Conservation (phyloP, 148 eudicot species). For the Rhododendron griersonianum region DNA sequence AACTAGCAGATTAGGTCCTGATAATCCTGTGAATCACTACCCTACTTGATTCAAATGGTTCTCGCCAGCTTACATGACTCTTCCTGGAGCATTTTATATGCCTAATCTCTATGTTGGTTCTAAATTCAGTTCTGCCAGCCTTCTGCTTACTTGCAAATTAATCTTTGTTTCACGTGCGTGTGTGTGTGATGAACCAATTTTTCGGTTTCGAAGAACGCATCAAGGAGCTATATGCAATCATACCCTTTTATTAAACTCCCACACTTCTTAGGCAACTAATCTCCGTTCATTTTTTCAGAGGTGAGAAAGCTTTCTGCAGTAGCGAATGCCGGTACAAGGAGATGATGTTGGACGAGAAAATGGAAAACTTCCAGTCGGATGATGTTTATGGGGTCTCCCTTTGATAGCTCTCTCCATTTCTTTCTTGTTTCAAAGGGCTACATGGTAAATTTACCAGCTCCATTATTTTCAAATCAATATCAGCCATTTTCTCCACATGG, state of each 20-base stretch:
- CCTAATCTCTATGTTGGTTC: background rate
- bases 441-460: background rate
- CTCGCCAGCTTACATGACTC: background rate
- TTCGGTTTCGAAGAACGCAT: background rate
- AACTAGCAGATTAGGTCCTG: background rate
- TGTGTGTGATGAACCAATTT: background rate
- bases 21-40: background rate
- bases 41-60: background rate
- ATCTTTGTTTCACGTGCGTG: background rate
- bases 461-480: background rate
- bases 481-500: background rate
- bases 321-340: constrained; percentile 47
- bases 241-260: background rate
- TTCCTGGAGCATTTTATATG: background rate
- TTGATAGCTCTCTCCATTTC: background rate
- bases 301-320: constrained; percentile 67
- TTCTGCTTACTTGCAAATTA: background rate
- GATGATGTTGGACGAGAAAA: constrained; percentile 45
- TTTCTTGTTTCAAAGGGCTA: background rate
- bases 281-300: constrained; percentile 28
- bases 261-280: background rate
- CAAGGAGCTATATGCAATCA: background rate
- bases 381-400: constrained; percentile 11
- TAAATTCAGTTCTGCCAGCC: background rate
- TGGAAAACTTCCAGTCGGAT: constrained; percentile 25